Evolutionary conservation across 148 eudicot species (phyloP), one percentile per base, ranked within the genome.

Genomic region (Amaranthus palmeri): DNA sequence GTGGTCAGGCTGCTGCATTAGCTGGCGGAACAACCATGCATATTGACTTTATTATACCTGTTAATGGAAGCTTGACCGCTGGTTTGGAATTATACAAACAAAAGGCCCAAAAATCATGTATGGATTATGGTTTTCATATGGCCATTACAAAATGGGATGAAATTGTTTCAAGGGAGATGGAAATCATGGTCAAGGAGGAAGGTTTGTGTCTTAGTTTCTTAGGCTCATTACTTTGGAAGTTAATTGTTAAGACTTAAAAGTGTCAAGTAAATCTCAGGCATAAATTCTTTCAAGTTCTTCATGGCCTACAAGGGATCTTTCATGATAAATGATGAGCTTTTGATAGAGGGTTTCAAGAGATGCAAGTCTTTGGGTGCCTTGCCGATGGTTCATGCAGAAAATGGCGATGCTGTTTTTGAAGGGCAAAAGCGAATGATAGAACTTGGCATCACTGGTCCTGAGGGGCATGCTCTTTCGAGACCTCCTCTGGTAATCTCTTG

Each of bases 11-110:
- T 72, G 97, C 97, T 70, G 99, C 99, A 41, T 81, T 95, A 75
- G 90, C 99, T 5, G 99, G 99, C 51, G 99, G 99, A 70, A 95
- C 99, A n/a, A 95, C 99, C 57, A 88, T 95, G 99, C 93, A 92
- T 74, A 95, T 95, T 54, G 99, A 95, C 81, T 95, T 95, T 86
- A 87, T 92, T 65, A 89, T 92, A 72, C 99, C 99, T 52, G 84
- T 87, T 48, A 67, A 90, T 46, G 99, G 99, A 50, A 95, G 88
- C 72, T 81, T 92, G 69, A 84, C 92, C 36, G 84, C 88, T 15
- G 99, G 99, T 60, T 79, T 75, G 54, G 82, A 95, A 75, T 79
- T 89, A 8, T 92, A 95, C 72, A 78, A 72, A 49, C 75, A 83
- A 54, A 95, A 92, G 79, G 86, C 96, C 7, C 77, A 85, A 71